Conservation (phyloP, 805 yeast genomes). For the Saccharomycopsis fodiens region DNA sequence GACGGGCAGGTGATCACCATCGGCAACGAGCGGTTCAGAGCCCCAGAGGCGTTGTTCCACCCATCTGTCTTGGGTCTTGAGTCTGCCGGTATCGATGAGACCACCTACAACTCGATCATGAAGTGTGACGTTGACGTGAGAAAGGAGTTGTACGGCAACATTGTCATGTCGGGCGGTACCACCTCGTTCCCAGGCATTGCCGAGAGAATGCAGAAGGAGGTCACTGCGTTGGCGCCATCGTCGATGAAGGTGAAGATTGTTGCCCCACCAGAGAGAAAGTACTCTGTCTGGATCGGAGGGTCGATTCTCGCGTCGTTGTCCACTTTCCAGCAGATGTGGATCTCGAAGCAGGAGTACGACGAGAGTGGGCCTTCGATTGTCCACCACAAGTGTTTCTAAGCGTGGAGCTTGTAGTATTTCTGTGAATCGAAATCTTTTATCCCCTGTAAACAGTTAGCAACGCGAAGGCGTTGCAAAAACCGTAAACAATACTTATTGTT, state of each 20-base stretch:
- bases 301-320: constrained; percentile 97
- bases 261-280: constrained; percentile 99
- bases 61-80: constrained; percentile 62
- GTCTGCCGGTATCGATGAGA: constrained; percentile 99
- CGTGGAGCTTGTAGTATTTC: too few relatives aligned
- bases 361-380: constrained; percentile 99
- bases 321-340: constrained; percentile 99
- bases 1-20: constrained; percentile 99
- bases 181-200: constrained; percentile 99
- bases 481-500: too few relatives aligned
- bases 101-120: constrained; percentile 89
- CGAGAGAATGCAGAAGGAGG: constrained; percentile 99
- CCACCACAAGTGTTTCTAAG: constrained; percentile 88
- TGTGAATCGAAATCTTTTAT: too few relatives aligned
- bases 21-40: constrained; percentile 99
- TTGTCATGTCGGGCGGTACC: constrained; percentile 99
- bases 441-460: too few relatives aligned
- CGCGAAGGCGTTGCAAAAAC: too few relatives aligned
- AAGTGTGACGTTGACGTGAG: constrained; percentile 99
- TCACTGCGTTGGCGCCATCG: constrained; percentile 98
- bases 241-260: constrained; percentile 99
- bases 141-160: constrained; percentile 98
- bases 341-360: constrained; percentile 99
- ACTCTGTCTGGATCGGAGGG: constrained; percentile 99
- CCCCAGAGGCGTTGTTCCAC: constrained; percentile 99